Evolutionary conservation across 2,329 filamentous ascomycete genomes (phyloP), one percentile per base, ranked within the genome.

Genomic region (Epichloe aotearoae): DNA sequence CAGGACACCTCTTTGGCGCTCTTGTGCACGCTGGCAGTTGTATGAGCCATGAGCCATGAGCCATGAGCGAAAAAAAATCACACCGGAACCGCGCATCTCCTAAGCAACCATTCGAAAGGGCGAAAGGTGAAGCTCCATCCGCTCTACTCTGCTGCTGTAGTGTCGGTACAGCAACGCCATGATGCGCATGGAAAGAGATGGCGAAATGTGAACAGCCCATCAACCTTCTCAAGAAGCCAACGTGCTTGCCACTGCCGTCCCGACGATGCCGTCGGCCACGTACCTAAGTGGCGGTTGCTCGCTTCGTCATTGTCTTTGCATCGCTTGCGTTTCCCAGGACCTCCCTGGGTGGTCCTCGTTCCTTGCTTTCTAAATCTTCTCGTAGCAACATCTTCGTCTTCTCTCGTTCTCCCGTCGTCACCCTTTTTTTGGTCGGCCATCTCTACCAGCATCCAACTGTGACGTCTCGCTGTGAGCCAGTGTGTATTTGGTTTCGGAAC

Each of bases 401-500:
- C 48, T 42, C 46, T 45, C 44, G 41, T 40, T 53, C 45, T 34
- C 39, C 43, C 50, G 43, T 50, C 45, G 43, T 46, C 49, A 47
- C 17, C 38, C 33, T 45, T 51, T 47, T 49, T 54, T 53, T 49
- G 52, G 50, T 47, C 33, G 52, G 33, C 47, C 52, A 54, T 54
- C 49, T 46, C 52, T 54, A 52, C 46, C 50, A 54, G 23, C 46
- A 47, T 36, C 33, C 46, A 40, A 49, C 46, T 52, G 50, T 49
- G 47, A 50, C 40, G 23, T 52, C 17, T 52, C 42, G 46, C 43
- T 50, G 46, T 38, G 38, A 49, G 41, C 37, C 49, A 42, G 33
- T 52, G 38, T 26, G 19, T 39, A 41, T 46, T 43, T 49, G 46
- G 49, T 46, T 44, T 36, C 30, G 49, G 38, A 47, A 49, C 44